phyloP scores from a whole-genome alignment of 768 basidiomycete species.

The Mycena galopus region DNA sequence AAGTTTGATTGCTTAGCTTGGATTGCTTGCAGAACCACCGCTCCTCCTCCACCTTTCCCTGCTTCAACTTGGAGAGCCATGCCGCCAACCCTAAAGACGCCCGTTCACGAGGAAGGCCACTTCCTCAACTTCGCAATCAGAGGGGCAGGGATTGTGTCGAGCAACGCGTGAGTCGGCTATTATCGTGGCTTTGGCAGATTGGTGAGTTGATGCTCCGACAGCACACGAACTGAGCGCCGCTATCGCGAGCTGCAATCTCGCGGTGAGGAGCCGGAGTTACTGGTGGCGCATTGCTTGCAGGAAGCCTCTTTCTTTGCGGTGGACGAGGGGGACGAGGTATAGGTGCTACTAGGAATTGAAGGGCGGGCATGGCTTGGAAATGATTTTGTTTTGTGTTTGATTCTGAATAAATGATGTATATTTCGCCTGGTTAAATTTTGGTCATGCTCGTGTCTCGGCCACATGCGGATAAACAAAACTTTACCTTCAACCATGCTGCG shows the following conservation, averaged over 20 bases:
- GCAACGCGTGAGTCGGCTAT: constrained; percentile 9
- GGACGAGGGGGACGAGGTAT: not conserved
- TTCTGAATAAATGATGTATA: no score
- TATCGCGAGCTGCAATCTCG: not conserved
- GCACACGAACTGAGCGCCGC: not conserved
- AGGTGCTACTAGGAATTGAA: not conserved
- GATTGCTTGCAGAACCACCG: no score
- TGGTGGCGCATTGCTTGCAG: not conserved
- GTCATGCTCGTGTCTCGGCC: not conserved
- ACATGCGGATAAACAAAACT: not conserved
- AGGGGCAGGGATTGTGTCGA: no score
- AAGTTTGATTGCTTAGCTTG: no score
- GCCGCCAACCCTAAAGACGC: no score
- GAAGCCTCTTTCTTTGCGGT: not conserved
- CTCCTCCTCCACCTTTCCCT: no score
- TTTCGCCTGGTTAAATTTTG: no score
- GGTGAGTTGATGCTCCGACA: not conserved
- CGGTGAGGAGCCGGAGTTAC: constrained; percentile 10
- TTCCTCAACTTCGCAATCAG: no score
- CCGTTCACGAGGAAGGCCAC: no score
- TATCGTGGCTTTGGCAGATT: not conserved
- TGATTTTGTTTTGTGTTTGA: not conserved
- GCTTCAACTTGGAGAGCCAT: no score
- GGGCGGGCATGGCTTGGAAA: no score
- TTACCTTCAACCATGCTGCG: not conserved